Base-by-base conservation (phyloP, 179 eudicot species). In the Pouteria campechiana region DNA sequence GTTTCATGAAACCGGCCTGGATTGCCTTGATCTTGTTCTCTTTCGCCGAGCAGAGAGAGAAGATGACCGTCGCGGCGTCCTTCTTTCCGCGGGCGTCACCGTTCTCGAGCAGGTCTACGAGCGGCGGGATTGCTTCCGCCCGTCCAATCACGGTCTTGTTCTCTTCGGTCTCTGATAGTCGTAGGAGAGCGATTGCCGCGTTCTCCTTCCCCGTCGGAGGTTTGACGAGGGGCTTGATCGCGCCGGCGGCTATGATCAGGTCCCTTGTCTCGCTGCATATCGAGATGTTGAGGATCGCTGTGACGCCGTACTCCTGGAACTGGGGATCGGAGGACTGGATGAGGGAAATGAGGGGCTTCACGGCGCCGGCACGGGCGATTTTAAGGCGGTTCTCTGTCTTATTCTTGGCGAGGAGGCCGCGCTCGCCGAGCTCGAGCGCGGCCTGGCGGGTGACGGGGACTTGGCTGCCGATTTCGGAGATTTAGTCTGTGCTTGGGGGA, bases 231-330 rank as follows among this genome's bases (percentile, higher is more conserved):
- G 96, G 89, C 39, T 69, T 86, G 29, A 86, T 74, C 3, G 93
- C 89, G 0, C 96, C 96, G 2, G 65, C 57, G 1, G 57, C 44
- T 1, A 65, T 72, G 13, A 86, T 78, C 1, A 49, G 46, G 21
- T 74, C 85, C 35, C 79, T 79, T 38, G 78, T 86, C 28, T 82
- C 96, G 50, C 82, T 89, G 45, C 96, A 86, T 6, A 86, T 63
- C 0, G 96, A 82, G 6, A 86, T 55, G 22, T 86, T 82, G 2
- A 86, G 57, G 17, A 86, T 67, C 20, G 93, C 96, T 0, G 96
- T 82, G 4, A 86, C 96, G 0, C 93, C 88, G 61, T 86, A 71
- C 41, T 86, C 96, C 9, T 71, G 89, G 0, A 86, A 68, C 55
- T 76, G 85, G 2, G 36, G 35, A 31, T 78, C 93, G 6, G 54